Evolutionary conservation across 352 stramenopile species (phyloP), one percentile per base, ranked within the genome.

Genomic region (Aphanomyces euteiches): DNA sequence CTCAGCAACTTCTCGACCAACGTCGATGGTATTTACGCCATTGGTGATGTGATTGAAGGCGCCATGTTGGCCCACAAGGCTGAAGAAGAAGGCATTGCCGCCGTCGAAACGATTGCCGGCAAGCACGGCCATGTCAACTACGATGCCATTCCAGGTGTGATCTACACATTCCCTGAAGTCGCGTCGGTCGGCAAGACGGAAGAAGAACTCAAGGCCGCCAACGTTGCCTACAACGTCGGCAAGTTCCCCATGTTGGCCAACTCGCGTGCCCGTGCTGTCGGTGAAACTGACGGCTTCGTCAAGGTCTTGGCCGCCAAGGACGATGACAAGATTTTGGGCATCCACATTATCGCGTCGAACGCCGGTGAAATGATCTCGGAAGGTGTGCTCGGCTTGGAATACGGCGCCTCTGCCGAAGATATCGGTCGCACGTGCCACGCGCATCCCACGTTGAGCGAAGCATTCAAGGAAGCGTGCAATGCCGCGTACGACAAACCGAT

Each of bases 61-160:
- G 94, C 97, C 8, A 99, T 99, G 97, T 85, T 99, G 47, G 97
- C 97, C 17, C 97, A 99, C 92, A 99, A 99, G 86, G 97, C 97
- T 37, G 97, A 99, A 82, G 97, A 99, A 74, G 97, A 99, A 77
- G 97, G 97, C 36, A 98, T 99, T 75, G 96, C 96, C n/a, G 95
- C 87, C 65, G 95, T 97, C 13, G 97, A 99, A 83, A 98, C 84
- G 61, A 98, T 99, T 75, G 94, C 95, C 21, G 97, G 97, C 75
- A 96, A 94, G 76, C 92, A 97, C 69, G 97, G 97, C 71, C 97
- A 99, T 81, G 96, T 99, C 50, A 99, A 99, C 82, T 99, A 99
- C 80, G 92, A 98, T 80, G 95, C 93, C 36, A 99, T 99, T 79
- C 97, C 97, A 28, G 93, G 96, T 66, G 97, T 99, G 28, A 98